Percentiles rank a stretch among this genome's conserved stretches.
Conservation (phyloP, 345 rosid species). For the Salix dunnii region DNA sequence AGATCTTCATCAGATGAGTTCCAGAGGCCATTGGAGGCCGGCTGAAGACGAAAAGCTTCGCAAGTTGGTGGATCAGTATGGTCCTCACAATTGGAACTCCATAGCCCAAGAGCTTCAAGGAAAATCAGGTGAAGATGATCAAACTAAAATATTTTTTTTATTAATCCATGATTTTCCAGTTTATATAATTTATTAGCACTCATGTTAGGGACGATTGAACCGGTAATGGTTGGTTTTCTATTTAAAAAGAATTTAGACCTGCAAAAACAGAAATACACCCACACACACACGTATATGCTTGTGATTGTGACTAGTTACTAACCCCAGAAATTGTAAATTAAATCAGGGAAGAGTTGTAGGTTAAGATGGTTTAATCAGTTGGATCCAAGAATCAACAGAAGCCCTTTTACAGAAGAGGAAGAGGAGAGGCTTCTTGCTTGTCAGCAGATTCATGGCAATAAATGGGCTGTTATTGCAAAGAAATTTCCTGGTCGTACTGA, state of each 20-base stretch:
- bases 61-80: constrained; percentile 30
- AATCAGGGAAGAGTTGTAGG: constrained; percentile 85
- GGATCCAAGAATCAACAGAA: constrained; percentile 84
- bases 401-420: constrained; percentile 88
- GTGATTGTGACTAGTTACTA: constrained; percentile 7
- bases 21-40: constrained; percentile 42
- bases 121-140: constrained; percentile 25
- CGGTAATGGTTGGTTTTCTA: neutral
- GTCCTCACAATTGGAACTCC: constrained; percentile 45
- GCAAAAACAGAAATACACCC: no score
- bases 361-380: constrained; percentile 94
- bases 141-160: neutral
- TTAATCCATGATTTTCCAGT: neutral
- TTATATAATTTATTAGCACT: neutral
- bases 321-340: neutral
- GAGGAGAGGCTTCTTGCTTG: constrained; percentile 75
- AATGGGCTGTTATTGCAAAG: constrained; percentile 84
- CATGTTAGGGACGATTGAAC: neutral
- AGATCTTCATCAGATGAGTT: constrained; percentile 14
- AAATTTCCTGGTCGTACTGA: constrained; percentile 89
- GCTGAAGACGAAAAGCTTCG: constrained; percentile 36
- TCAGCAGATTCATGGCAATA: constrained; percentile 82
- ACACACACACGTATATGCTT: no score
- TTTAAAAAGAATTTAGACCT: neutral
- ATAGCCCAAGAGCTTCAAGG: constrained; percentile 37